Base-by-base conservation (phyloP, 2,329 filamentous ascomycete genomes). In the Didymella arachidicola region DNA sequence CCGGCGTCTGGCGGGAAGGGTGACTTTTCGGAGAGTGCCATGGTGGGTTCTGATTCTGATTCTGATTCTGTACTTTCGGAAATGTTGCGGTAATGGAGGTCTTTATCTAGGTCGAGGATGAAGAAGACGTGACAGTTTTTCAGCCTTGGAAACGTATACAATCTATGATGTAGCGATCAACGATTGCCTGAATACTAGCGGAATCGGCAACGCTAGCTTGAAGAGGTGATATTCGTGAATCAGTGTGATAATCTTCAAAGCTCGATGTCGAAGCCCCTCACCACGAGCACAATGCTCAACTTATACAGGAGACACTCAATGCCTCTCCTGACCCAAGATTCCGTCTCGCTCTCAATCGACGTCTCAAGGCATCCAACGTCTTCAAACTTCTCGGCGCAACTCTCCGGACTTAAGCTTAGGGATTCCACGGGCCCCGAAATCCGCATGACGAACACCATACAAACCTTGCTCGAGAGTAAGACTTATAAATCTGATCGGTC, bases 1-100 rank as follows among this genome's bases (percentile, higher is more conserved):
- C 66, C 67, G 14, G 47, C 46, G 34, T 57, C 25, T 18, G 63
- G 57, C 22, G 54, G 63, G 4, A 41, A 27, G 14, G 45, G 30
- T 8, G 38, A 36, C 27, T 30, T 41, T 10, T 38, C 30, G 6
- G 41, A 2, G 7, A 43, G 41, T 38, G 45, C 19, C 50, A 55
- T 46, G 26, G 8, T 27, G 29, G 26, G 14, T 1, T n/a, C 14
- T 11, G 18, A 7, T 18, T 27, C 14, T n/a, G 41, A 8, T 2
- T 18, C 14, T 11, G 12, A 7, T 27, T 18, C 14, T n/a, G 22
- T 22, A 3, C 22, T 43, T 11, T 26, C 16, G 22, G 14, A 25
- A 6, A 12, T 41, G 38, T 41, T 6, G 18, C 4, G 36, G 7
- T 2, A 14, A 8, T n/a, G 11, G n/a, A 34, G 36, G 4, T 19